Base-by-base conservation (phyloP, 2,329 filamentous ascomycete genomes). In the Pseudogymnoascus verrucosus region DNA sequence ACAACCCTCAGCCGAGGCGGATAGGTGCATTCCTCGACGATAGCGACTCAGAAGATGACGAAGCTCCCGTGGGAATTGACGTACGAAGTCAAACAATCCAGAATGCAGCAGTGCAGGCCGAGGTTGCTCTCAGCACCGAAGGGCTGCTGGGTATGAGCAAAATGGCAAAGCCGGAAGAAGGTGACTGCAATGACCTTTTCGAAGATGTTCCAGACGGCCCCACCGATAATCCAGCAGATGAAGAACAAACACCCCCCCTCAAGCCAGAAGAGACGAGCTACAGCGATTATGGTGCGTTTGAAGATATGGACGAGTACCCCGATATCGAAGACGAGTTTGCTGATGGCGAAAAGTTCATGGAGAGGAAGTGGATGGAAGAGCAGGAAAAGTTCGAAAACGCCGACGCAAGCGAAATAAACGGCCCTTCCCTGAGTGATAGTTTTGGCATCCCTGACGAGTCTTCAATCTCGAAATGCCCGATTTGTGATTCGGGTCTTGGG, bases 281-380 rank as follows among this genome's bases (percentile, higher is more conserved):
- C 65, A 75, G 82, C 68, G 81, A 82, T 61, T 80, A 78, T 75
- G 76, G 79, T 72, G 74, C 79, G 69, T 83, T 84, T 71, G 83
- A 83, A 67, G 81, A 83, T 72, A 75, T 88, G 69, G 86, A 89
- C 69, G 84, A 86, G 16, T 83, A 87, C 67, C 78, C 80, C 34
- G 65, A 79, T 31, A 16, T 28, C n/a, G 73, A 79, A 36, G 78
- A 80, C 54, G 73, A 75, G 1, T 74, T 75, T 34, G 77, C 80
- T 37, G 82, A 82, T 69, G 87, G 87, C 40, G 86, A 89, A 70
- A 87, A 90, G 71, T 83, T 82, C 67, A 77, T 85, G 59, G 86
- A 87, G 69, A 83, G 84, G 75, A 80, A 82, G 59, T 93, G 85
- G 74, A 90, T 93, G 86, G 84, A 87, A 70, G 88, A 91, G 72